Evolutionary conservation across 2,329 filamentous ascomycete genomes (phyloP), one percentile per base, ranked within the genome.

Genomic region (Parascedosporium putredinis): DNA sequence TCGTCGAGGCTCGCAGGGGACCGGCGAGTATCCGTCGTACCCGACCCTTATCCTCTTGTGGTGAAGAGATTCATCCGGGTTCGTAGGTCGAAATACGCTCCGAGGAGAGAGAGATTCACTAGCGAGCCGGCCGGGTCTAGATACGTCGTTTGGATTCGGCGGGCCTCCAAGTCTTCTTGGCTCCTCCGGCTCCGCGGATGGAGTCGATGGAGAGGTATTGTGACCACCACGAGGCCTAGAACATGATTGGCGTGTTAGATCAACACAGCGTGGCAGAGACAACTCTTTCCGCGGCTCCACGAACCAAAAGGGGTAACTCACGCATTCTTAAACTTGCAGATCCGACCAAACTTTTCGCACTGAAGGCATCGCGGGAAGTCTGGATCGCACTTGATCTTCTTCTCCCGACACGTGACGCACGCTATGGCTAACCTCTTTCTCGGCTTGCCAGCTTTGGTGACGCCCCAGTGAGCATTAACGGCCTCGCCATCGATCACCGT

Each of bases 381-480:
- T 1, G 89, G 90, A 56, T 95, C 88, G 61, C 90, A 96, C 66
- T 95, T 95, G 69, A 96, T 95, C 74, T 95, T 96, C 79, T 95
- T 96, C 68, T 95, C 89, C 47, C 90, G 80, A 64, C 90, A 96
- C 10, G 88, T 93, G 52, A 95, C 76, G 62, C 90, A 96, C n/a
- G 88, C 88, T 63, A 95, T 89, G 22, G 90, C 89, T 51, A 95
- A 74, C 51, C 90, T 78, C 69, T 96, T 96, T 56, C 90, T 80
- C 45, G 90, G 89, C 69, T 95, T 95, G 12, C 90, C 90, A 2
- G 90, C 89, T 67, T 95, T 95, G 31, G 90, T 95, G 8, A 95
- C 82, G 14, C 90, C 89, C 90, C 90, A 95, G 56, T 88, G 86
- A 1, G 89, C 87, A 62, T 95, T 95, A 47, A 95, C 88, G 1